Evolutionary conservation across 2,329 filamentous ascomycete genomes (phyloP), one percentile per base, ranked within the genome.

Genomic region (Endothia cerciana): DNA sequence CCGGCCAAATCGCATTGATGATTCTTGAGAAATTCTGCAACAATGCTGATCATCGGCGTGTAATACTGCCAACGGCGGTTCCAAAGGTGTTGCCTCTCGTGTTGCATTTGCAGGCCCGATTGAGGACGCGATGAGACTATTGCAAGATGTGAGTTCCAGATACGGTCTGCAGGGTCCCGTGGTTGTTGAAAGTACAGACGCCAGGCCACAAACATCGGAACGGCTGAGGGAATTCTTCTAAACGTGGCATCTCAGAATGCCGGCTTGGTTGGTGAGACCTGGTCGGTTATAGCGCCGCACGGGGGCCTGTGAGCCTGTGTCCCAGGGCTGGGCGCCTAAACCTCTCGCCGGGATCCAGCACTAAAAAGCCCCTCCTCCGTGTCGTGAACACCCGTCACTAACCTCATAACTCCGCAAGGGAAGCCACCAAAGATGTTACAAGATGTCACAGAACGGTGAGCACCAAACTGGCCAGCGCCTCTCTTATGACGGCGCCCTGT

Each of bases 401-500:
- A 30, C 56, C 13, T 22, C 38, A 43, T 2, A 15, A 11, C 4
- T 40, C 15, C 13, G 13, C n/a, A 58, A 60, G 5, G 7, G 8
- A 4, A 2, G n/a, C 13, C 15, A 13, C 4, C 33, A 49, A n/a
- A 22, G 25, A 47, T 62, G 65, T 62, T 43, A n/a, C 43, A 67
- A 62, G 55, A 85, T 84, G 82, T 63, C 78, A 60, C 66, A 73
- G 22, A 72, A 71, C 15, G 25, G 41, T 51, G 47, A 49, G 11
- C 74, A 77, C 57, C 79, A 84, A 72, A 75, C 89, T 69, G 92
- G 92, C 62, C 89, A 95, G 77, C 89, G 95, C 17, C 82, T 94
- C 49, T 97, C 92, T 3, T 96, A 91, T 72, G 88, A 91, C 70
- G 88, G 87, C 40, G 87, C 88, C 25, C 79, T 91, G 51, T 97